phyloP scores from a whole-genome alignment of 2,329 filamentous ascomycete species.

The Zymoseptoria crescenta region DNA sequence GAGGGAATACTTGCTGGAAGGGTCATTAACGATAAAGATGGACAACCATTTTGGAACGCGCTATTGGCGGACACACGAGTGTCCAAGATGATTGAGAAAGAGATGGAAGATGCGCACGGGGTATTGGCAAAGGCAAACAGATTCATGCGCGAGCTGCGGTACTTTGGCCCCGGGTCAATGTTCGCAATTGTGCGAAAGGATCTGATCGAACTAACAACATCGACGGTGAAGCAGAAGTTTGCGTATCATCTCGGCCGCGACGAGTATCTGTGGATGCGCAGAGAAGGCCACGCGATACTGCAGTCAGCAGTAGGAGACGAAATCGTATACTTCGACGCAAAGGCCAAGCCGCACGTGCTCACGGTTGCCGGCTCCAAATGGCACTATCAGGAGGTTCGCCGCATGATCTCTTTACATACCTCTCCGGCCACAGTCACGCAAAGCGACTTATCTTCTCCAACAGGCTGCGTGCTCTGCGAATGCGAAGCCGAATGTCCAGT shows the following conservation, averaged over 20 bases:
- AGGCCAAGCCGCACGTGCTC: not conserved
- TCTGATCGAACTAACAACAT: not conserved
- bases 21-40: not conserved
- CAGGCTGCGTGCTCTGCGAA: conserved; percentile 7
- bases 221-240: not conserved
- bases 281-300: not conserved
- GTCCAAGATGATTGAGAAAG: not conserved
- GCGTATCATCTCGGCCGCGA: not conserved
- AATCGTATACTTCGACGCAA: not conserved
- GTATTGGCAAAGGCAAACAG: not conserved
- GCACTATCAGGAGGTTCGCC: not conserved
- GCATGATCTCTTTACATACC: not conserved
- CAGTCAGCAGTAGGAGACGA: not conserved
- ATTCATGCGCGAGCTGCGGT: not conserved
- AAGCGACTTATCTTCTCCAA: not conserved
- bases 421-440: no score
- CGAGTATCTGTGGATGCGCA: not conserved
- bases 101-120: not conserved
- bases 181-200: not conserved
- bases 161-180: not conserved
- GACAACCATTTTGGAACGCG: not conserved
- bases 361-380: not conserved
- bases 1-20: not conserved
- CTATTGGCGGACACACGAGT: not conserved
- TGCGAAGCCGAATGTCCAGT: conserved; percentile 3